Evolutionary conservation across 2,329 filamentous ascomycete genomes (phyloP).

Genomic region (Trichoderma harzianum): DNA sequence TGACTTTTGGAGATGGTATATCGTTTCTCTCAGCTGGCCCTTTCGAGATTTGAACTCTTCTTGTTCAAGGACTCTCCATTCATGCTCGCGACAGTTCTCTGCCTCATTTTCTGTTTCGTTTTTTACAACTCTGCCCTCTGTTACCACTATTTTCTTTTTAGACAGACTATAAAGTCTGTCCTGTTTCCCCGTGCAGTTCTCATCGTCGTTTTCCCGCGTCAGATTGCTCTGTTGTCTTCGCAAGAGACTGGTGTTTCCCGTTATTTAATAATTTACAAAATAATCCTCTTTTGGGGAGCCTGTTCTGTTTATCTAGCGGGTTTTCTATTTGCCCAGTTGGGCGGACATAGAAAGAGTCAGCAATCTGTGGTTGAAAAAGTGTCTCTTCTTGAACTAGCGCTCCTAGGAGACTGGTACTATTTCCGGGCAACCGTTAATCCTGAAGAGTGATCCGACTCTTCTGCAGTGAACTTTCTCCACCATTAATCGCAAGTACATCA

Average conservation of each 20-base stretch:
- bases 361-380: neutral
- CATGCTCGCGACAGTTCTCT: no score
- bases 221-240: neutral
- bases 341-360: neutral
- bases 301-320: neutral
- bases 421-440: neutral
- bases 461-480: neutral
- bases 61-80: neutral
- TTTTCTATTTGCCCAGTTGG: neutral
- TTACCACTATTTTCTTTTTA: neutral
- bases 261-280: neutral
- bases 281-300: neutral
- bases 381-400: neutral
- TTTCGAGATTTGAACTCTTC: neutral
- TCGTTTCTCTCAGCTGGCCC: neutral
- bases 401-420: neutral
- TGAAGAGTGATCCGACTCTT: neutral
- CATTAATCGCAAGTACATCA: neutral
- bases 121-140: neutral
- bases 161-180: neutral
- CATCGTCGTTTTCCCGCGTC: neutral
- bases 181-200: neutral
- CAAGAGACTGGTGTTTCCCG: neutral
- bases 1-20: neutral
- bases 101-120: no score